phyloP scores from a whole-genome alignment of 2,329 filamentous ascomycete species.

The Lachnellula occidentalis region DNA sequence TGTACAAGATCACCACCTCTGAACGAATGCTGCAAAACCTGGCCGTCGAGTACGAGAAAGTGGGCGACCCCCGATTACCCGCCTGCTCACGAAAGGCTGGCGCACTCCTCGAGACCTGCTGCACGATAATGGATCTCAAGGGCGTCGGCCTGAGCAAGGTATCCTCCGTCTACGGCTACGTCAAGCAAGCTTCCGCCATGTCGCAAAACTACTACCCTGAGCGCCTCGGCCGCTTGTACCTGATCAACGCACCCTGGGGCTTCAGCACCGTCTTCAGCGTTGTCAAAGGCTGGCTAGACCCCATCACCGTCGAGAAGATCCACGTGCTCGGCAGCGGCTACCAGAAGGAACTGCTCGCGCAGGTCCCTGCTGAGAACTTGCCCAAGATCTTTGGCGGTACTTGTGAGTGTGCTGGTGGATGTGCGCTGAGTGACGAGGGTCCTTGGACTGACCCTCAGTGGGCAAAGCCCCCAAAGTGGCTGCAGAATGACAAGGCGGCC shows the following conservation, averaged over 20 bases:
- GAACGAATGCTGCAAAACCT: constrained; percentile 97
- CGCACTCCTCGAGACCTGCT: constrained; percentile 91
- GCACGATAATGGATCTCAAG: constrained; percentile 97
- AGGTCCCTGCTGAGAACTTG: constrained; percentile 86
- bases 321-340: constrained; percentile 79
- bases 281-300: constrained; percentile 92
- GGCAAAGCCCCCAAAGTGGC: constrained; percentile 60
- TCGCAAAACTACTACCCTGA: constrained; percentile 99
- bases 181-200: constrained; percentile 77
- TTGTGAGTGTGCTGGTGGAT: constrained; percentile 79
- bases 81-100: constrained; percentile 91
- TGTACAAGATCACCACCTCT: constrained; percentile 87
- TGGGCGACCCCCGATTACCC: constrained; percentile 86
- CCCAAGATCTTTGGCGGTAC: constrained; percentile 79
- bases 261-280: constrained; percentile 82
- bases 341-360: constrained; percentile 74
- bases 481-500: constrained; percentile 32
- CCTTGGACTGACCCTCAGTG: constrained; percentile 77
- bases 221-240: constrained; percentile 88
- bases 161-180: constrained; percentile 80
- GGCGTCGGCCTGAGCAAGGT: constrained; percentile 81
- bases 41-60: constrained; percentile 95
- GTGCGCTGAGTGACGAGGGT: constrained; percentile 79
- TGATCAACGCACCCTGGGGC: constrained; percentile 97
- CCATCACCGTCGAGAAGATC: constrained; percentile 95